phyloP scores from a whole-genome alignment of 768 basidiomycete species.

The Amanita pseudoporphyria region DNA sequence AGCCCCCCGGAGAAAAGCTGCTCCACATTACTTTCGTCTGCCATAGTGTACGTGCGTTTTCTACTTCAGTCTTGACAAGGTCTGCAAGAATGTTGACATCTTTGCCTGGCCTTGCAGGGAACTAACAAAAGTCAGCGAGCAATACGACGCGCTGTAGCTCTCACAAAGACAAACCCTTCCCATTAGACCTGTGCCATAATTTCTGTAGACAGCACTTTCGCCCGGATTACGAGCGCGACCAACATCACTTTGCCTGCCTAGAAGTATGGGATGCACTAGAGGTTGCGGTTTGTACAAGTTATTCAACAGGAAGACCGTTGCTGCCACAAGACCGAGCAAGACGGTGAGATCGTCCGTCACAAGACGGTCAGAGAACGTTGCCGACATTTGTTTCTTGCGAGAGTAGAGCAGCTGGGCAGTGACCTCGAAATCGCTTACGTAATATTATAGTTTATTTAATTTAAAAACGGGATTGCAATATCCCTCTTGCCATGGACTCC shows the following conservation, averaged over 20 bases:
- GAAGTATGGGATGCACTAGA: slow-evolving; percentile 87
- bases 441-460: not conserved
- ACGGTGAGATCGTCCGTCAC: slow-evolving; percentile 76
- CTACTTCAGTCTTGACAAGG: slow-evolving; percentile 55
- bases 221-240: slow-evolving; percentile 69
- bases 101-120: slow-evolving; percentile 63
- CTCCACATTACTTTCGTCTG: slow-evolving; percentile 52
- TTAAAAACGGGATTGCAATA: no score
- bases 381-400: not conserved
- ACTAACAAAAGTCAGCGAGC: slow-evolving; percentile 30
- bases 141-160: not conserved
- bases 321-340: slow-evolving; percentile 64
- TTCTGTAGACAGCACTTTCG: slow-evolving; percentile 85
- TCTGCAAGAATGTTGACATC: slow-evolving; percentile 61
- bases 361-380: slow-evolving; percentile 41
- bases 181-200: slow-evolving; percentile 79
- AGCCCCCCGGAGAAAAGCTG: slow-evolving; percentile 4
- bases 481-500: not conserved
- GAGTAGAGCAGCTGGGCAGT: no score
- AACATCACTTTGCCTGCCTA: slow-evolving; percentile 88
- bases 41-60: slow-evolving; percentile 70
- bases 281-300: slow-evolving; percentile 76
- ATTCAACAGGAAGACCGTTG: slow-evolving; percentile 67
- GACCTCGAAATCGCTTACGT: not conserved
- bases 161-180: slow-evolving; percentile 49